Conservation (phyloP, 108 stramenopile genomes). For the Mayamaea pseudoterrestris region DNA sequence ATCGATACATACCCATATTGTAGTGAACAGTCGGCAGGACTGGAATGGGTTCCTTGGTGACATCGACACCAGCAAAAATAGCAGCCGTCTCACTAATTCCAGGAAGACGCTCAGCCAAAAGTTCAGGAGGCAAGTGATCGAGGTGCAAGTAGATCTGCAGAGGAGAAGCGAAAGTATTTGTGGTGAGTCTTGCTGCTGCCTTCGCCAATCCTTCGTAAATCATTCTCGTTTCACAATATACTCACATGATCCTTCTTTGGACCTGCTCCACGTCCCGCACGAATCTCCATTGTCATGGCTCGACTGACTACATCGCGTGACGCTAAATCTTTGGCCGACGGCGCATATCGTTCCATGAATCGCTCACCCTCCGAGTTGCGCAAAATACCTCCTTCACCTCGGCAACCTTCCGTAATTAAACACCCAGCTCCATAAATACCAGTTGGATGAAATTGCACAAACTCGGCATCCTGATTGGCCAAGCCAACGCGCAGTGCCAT, state of each 20-base stretch:
- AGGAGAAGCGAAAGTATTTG: neutral
- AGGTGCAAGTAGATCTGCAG: conserved; percentile 87
- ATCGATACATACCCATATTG: conserved; percentile 94
- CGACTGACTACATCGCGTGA: conserved; percentile 95
- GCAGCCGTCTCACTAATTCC: conserved; percentile 97
- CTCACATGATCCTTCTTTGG: conserved; percentile 88
- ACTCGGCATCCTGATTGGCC: conserved; percentile 95
- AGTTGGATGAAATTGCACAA: conserved; percentile 99
- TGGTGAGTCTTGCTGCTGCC: conserved; percentile 7
- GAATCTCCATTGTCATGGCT: conserved; percentile 99
- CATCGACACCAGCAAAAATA: conserved; percentile 99
- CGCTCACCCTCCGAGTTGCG: conserved; percentile 95
- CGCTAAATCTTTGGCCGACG: conserved; percentile 97
- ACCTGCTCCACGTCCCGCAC: conserved; percentile 97
- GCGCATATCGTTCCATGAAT: conserved; percentile 99
- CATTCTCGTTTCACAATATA: conserved; percentile 1
- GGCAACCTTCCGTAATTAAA: conserved; percentile 99
- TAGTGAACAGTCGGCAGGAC: conserved; percentile 94
- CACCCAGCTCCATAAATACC: conserved; percentile 99
- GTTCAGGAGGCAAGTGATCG: conserved; percentile 95
- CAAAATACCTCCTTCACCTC: conserved; percentile 98
- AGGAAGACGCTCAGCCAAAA: conserved; percentile 92
- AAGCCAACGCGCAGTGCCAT: conserved; percentile 80
- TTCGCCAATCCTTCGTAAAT: neutral
- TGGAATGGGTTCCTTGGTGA: conserved; percentile 99